These are phyloP conservation scores for Nitzschia putrida DNA, from an alignment of 108 stramenopile genomes.

Conservation along the genomic window DNA sequence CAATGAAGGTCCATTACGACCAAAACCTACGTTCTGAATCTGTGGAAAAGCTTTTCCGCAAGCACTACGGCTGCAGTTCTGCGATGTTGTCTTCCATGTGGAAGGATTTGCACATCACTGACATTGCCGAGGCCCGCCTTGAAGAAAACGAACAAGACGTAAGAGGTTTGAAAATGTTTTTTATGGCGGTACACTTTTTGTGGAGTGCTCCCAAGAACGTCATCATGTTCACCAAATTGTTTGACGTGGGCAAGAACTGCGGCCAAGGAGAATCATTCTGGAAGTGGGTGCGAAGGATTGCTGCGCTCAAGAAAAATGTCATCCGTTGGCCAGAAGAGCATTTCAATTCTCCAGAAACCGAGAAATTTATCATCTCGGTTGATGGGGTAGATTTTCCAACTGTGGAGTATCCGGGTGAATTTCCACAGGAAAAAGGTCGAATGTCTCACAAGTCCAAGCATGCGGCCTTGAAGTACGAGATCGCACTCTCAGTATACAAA, in stretches of 20 bases:
- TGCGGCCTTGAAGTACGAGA: slow-evolving; percentile 26
- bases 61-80: neutral
- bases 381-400: slow-evolving; percentile 10
- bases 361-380: slow-evolving; percentile 10
- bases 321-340: slow-evolving; percentile 32
- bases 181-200: slow-evolving; percentile 14
- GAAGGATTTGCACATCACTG: neutral
- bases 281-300: slow-evolving; percentile 5
- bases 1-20: too few relatives aligned
- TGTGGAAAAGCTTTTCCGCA: neutral
- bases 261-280: slow-evolving; percentile 10
- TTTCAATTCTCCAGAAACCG: neutral
- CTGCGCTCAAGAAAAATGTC: slow-evolving; percentile 10
- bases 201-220: slow-evolving; percentile 13
- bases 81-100: neutral
- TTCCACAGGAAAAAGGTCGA: slow-evolving; percentile 2
- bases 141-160: neutral
- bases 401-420: neutral
- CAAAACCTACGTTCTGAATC: too few relatives aligned
- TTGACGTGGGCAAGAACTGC: neutral
- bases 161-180: slow-evolving; percentile 2
- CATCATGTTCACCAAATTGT: neutral
- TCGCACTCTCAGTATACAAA: slow-evolving; percentile 3
- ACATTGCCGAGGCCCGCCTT: neutral
- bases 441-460: slow-evolving; percentile 35